phyloP scores from a whole-genome alignment of 176 grass and related monocot species.

The Oryza longistaminata region DNA sequence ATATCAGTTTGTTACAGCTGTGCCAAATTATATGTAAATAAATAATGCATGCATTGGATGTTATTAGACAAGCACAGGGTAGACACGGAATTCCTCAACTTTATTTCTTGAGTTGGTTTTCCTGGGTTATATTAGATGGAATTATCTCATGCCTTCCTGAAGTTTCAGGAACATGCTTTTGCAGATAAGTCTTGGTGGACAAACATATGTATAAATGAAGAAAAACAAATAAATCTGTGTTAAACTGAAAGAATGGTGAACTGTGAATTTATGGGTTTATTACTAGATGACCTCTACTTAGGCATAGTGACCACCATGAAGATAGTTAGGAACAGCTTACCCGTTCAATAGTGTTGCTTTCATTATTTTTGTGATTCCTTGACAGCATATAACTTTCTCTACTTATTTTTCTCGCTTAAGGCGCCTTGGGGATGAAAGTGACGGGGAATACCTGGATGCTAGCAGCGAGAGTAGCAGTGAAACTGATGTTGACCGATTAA shows the following conservation, averaged over 20 bases:
- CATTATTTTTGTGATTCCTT: conserved; percentile 14
- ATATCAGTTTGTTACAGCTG: not conserved
- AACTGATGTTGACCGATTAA: conserved; percentile 56
- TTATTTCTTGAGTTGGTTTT: not conserved
- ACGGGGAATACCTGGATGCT: conserved; percentile 60
- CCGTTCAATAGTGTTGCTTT: conserved; percentile 31
- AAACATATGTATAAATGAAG: not conserved
- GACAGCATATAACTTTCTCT: conserved; percentile 44
- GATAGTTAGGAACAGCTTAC: not conserved
- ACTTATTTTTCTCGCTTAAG: conserved; percentile 68
- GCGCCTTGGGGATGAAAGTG: conserved; percentile 82
- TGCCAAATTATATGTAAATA: not conserved
- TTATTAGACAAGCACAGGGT: not conserved
- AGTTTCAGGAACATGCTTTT: not conserved
- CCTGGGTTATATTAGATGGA: not conserved
- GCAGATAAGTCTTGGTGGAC: not conserved
- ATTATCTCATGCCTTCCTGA: not conserved
- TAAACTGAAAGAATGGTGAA: not conserved
- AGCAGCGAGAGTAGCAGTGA: conserved; percentile 75
- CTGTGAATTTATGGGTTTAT: not conserved
- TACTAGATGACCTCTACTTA: not conserved
- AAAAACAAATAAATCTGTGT: not conserved
- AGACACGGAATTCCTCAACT: not conserved
- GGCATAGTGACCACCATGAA: not conserved
- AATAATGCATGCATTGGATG: not conserved